Conservation (phyloP, 345 rosid species). For the Dovyalis caffra region DNA sequence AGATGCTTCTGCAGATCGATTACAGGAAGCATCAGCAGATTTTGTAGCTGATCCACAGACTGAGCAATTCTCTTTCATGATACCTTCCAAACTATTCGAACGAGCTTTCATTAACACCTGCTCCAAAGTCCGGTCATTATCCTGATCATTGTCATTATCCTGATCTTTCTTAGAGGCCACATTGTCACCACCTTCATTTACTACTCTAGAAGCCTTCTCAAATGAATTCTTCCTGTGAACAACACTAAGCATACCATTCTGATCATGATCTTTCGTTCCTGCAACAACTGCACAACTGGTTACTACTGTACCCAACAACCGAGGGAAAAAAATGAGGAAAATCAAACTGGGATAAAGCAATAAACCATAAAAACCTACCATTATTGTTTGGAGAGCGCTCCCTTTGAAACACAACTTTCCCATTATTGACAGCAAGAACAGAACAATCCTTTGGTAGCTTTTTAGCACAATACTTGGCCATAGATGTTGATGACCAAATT, state of each 20-base stretch:
- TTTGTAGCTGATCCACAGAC: conserved; percentile 48
- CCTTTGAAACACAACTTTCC: conserved; percentile 30
- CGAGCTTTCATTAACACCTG: conserved; percentile 45
- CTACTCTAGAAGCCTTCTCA: conserved; percentile 47
- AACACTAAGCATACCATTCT: conserved; percentile 48
- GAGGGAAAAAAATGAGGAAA: neutral
- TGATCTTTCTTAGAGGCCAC: conserved; percentile 22
- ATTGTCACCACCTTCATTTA: conserved; percentile 34
- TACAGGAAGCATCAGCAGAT: conserved; percentile 21
- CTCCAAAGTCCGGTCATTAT: conserved; percentile 37
- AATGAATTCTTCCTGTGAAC: conserved; percentile 53
- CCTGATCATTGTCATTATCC: conserved; percentile 23
- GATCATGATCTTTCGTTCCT: conserved; percentile 50
- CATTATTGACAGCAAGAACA: conserved; percentile 28
- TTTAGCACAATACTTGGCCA: conserved; percentile 31
- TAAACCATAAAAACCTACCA: neutral
- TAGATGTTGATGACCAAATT: conserved; percentile 26
- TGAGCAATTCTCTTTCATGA: conserved; percentile 44
- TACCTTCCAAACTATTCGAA: conserved; percentile 26
- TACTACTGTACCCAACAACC: neutral
- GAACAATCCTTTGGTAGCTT: conserved; percentile 23
- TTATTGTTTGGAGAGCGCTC: neutral
- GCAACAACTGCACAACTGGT: conserved; percentile 16
- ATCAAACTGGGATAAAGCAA: neutral
- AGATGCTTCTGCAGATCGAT: conserved; percentile 26